Evolutionary conservation across 208 protist species (phyloP), one percentile per base, ranked within the genome.

Genomic region (Vickermania spadyakhi): DNA sequence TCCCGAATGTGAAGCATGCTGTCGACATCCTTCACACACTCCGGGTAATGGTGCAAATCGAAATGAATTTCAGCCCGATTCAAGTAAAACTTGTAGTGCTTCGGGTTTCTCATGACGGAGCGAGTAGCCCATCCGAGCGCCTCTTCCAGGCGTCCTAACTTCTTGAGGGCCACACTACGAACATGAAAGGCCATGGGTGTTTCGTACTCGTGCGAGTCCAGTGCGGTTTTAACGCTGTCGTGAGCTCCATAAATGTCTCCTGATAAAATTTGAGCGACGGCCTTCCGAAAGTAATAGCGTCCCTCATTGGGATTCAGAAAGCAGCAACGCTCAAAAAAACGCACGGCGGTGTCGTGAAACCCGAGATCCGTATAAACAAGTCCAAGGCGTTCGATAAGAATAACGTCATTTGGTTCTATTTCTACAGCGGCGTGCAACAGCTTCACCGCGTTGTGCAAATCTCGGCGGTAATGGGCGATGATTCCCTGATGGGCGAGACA

Each of bases 281-380:
- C 81, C 21, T 76, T 53, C 31, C 81, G 60, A 60, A 82, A 89
- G 52, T 72, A 86, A 31, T 75, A 79, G 1, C 72, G 1, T 23
- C 66, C 42, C 52, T 79, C 64, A 1, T 62, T 52, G 27, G 68
- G 67, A n/a, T 25, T 11, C 28, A 86, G 60, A 21, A n/a, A 13
- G 55, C 86, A 84, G 28, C 76, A 79, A 28, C 77, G 66, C 18
- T 75, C 70, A 55, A 97, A 94, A 51, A 78, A 83, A 31, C 80
- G 73, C 13, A 79, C 68, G 11, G 92, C 89, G 22, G 87, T 62
- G 55, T 92, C 84, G 50, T 73, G 71, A 65, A 90, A 93, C 13
- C 81, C 66, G 13, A 92, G 57, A 13, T 82, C 75, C 28, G 54
- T 58, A 62, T 93, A 94, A 0, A 83, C 86, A 1, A 96, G 70